Base-by-base conservation (phyloP, 2,329 filamentous ascomycete species). In the Colletotrichum graminicola region DNA sequence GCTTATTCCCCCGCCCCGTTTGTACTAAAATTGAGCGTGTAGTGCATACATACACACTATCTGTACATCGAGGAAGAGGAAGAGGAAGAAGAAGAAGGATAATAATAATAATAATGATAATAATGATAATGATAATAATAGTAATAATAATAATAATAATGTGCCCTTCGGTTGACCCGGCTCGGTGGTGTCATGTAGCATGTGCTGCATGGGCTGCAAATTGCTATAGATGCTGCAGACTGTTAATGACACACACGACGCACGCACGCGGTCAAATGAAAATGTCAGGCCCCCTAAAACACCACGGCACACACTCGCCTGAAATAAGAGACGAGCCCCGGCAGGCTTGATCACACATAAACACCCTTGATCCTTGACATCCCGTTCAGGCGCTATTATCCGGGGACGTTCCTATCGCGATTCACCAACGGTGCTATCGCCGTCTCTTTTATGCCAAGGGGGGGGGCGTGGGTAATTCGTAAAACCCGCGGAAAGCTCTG, bases 351-450 rank as follows among this genome's bases (percentile, higher is more conserved):
- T 60, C 36, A 39, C 39, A 29, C 43, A 41, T n/a, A 49, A n/a
- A 68, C 34, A 57, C 39, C 68, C 68, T 55, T 68, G 68, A 68
- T 71, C 65, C 68, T 10, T 45, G 68, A 21, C 18, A 62, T 59
- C 60, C 59, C 59, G 39, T 68, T 60, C 52, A 64, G 68, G 65
- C 67, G 65, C 59, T 71, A 63, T 71, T 63, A 64, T 64, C 68
- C 52, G 65, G 68, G 68, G 68, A 41, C 63, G 65, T 43, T 26
- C 65, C 67, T 60, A 68, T 63, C 65, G 41, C 45, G 45, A 41
- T 26, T 57, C 32, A 12, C 23, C 34, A 16, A 62, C n/a, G 39
- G 61, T 36, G 36, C 49, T 21, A n/a, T 26, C 55, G 23, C 32
- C 10, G n/a, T 34, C 32, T n/a, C n/a, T n/a, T n/a, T n/a, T 18